Evolutionary conservation across 495 filamentous ascomycete species (phyloP).

Genomic region (Geopyxis carbonaria): DNA sequence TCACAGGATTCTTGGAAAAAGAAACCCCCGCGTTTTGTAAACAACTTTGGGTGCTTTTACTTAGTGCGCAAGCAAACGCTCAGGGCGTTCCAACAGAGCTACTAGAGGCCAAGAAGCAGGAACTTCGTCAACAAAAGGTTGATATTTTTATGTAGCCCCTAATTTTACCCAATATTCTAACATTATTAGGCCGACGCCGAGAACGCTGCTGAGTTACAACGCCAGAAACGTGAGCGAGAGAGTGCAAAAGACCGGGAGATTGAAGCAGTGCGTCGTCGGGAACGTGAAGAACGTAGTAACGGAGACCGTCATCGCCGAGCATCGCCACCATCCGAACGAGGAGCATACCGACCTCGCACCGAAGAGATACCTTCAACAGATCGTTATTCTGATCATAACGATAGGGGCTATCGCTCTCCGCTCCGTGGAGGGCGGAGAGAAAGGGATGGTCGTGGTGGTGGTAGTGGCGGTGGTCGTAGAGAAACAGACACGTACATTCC

Average conservation of each 20-base stretch:
- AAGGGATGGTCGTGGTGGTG: constrained; percentile 30
- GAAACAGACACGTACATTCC: constrained; percentile 37
- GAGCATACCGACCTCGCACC: no score
- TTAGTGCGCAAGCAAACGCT: constrained; percentile 75
- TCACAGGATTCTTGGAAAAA: constrained; percentile 90
- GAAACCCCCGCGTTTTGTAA: constrained; percentile 83
- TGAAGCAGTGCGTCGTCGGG: constrained; percentile 50
- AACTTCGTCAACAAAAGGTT: constrained; percentile 90
- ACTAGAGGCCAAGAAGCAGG: constrained; percentile 85
- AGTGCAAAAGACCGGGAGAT: constrained; percentile 39
- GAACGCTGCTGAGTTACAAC: constrained; percentile 49
- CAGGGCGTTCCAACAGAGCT: constrained; percentile 90
- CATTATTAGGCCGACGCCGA: constrained; percentile 56
- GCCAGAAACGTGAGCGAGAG: constrained; percentile 42
- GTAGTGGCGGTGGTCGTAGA: constrained; percentile 27
- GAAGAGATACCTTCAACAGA: no score
- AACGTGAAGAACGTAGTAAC: constrained; percentile 50
- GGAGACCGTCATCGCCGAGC: constrained; percentile 28
- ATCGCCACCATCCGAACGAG: constrained; percentile 5
- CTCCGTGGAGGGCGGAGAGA: constrained; percentile 30
- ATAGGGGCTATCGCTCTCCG: neutral
- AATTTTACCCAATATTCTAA: no score
- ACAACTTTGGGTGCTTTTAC: constrained; percentile 75
- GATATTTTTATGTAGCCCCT: neutral
- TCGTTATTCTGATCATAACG: no score